These are phyloP conservation scores for Hypomyces rosellus DNA, from an alignment of 2,329 filamentous ascomycete genomes.

Conservation along the genomic window DNA sequence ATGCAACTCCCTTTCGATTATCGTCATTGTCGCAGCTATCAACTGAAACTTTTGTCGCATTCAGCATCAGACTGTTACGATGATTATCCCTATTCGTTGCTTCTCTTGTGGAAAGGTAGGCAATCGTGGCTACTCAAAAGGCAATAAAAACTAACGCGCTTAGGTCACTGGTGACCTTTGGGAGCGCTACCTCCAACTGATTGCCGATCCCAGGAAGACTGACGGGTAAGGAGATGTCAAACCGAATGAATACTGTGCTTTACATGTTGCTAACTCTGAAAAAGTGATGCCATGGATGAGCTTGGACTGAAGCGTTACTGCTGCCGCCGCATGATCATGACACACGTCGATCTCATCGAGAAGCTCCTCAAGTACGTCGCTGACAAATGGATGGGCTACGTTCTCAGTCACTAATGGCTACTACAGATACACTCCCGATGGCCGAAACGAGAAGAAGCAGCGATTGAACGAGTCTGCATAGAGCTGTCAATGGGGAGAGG, in stretches of 20 bases:
- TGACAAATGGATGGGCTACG: background rate
- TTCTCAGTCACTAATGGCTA: conserved; percentile 5
- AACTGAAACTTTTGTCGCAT: background rate
- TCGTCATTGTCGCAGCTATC: conserved; percentile 12
- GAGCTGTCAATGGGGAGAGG: conserved; percentile 8
- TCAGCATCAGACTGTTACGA: conserved; percentile 40
- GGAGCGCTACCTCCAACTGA: conserved; percentile 87
- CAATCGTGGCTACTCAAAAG: background rate
- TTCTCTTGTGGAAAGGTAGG: conserved; percentile 97
- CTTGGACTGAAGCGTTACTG: conserved; percentile 94
- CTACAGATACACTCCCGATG: conserved; percentile 54
- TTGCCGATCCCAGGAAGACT: conserved; percentile 63
- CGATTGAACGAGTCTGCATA: conserved; percentile 31
- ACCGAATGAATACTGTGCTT: background rate
- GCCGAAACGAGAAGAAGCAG: conserved; percentile 56
- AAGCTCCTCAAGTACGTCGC: conserved; percentile 80
- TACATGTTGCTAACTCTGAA: background rate
- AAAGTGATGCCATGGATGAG: conserved; percentile 90
- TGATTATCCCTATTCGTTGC: conserved; percentile 98
- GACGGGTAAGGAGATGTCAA: conserved; percentile 55
- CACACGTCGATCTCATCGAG: conserved; percentile 97
- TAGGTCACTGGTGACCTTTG: conserved; percentile 96
- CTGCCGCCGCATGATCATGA: conserved; percentile 99
- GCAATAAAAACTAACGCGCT: conserved; percentile 21
- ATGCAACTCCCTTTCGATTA: conserved; percentile 13